Evolutionary conservation across 768 basidiomycete species (phyloP), one percentile per base, ranked within the genome.

Genomic region (Phallus indusiatus): DNA sequence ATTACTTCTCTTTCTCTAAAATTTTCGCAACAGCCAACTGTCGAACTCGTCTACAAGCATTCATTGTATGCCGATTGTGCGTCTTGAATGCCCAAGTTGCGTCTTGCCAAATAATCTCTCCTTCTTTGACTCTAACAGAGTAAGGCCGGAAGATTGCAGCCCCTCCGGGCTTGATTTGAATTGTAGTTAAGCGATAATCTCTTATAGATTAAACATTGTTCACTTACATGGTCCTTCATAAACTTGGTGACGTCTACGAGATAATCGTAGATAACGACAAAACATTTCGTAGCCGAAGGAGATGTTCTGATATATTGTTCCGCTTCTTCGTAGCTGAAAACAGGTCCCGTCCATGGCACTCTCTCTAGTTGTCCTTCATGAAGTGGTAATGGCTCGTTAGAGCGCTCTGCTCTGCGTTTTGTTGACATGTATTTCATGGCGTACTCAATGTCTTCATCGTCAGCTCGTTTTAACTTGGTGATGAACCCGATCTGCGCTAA

Each of bases 81-180:
- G 86, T 86, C 58, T 78, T 74, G 72, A 86, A 89, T 0, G 86
- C 84, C 76, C 79, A 79, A 5, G 77, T 77, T 0, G 84, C 83
- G 50, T 84, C 76, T 59, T 69, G 70, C 69, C 73, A 69, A 2
- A 59, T 46, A n/a, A 53, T 21, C 24, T 64, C 37, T 2, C 46
- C 48, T 20, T 57, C 46, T 35, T 53, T 53, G 50, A 69, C 56
- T 3, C 67, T 66, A 12, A 72, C 42, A 1, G 82, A 72, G 68
- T 84, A 85, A 59, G 73, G 71, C 11, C 78, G 75, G 18, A 88
- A 67, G 3, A 88, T 60, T 3, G 67, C 66, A 14, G 78, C 73
- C 1, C 85, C 86, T 0, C 86, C 86, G 60, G 86, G 85, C 86
- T 88, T 62, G n/a, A 65, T 46, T 24, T 28, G 3, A 55, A 62